Percentiles rank a stretch among this genome's conserved stretches.
phyloP scores from a whole-genome alignment of 768 basidiomycete genomes.

The Clitopilus passeckerianus region DNA sequence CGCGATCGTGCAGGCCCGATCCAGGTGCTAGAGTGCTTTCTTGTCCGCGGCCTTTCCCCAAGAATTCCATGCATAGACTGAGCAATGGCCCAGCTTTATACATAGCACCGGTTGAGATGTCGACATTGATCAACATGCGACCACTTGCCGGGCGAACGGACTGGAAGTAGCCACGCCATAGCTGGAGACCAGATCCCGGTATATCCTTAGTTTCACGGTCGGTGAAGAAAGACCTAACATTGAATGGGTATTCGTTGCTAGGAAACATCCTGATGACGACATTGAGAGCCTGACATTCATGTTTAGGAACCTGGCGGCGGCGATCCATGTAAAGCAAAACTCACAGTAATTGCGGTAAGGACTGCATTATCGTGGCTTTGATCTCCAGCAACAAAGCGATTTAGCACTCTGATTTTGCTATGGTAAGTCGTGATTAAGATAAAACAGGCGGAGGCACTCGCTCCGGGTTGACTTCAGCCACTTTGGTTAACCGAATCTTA shows the following conservation, averaged over 20 bases:
- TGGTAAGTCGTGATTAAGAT: too few species aligned
- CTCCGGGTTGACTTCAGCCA: constrained; percentile 54
- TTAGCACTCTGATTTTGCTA: constrained; percentile 37
- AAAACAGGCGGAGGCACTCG: constrained; percentile 12
- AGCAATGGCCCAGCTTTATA: constrained; percentile 56
- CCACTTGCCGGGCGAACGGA: constrained; percentile 61
- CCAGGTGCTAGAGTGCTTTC: constrained; percentile 32
- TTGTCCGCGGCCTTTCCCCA: constrained; percentile 24
- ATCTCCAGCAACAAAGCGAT: constrained; percentile 52
- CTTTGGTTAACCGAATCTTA: constrained; percentile 56
- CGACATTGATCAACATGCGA: constrained; percentile 59
- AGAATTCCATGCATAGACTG: constrained; percentile 44
- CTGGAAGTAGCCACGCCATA: constrained; percentile 77
- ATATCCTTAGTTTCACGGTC: constrained; percentile 45
- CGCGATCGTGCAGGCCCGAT: constrained; percentile 47
- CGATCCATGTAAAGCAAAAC: constrained; percentile 8
- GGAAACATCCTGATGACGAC: constrained; percentile 73
- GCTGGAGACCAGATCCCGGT: constrained; percentile 40
- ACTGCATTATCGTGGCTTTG: constrained; percentile 63
- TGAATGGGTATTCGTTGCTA: constrained; percentile 59
- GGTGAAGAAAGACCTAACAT: constrained; percentile 71
- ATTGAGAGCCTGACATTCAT: constrained; percentile 47
- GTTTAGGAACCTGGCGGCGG: background rate
- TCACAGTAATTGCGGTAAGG: constrained; percentile 60
- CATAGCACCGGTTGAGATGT: constrained; percentile 72